Conservation (phyloP, 306 rosid genomes). For the Medicago ruthenica region DNA sequence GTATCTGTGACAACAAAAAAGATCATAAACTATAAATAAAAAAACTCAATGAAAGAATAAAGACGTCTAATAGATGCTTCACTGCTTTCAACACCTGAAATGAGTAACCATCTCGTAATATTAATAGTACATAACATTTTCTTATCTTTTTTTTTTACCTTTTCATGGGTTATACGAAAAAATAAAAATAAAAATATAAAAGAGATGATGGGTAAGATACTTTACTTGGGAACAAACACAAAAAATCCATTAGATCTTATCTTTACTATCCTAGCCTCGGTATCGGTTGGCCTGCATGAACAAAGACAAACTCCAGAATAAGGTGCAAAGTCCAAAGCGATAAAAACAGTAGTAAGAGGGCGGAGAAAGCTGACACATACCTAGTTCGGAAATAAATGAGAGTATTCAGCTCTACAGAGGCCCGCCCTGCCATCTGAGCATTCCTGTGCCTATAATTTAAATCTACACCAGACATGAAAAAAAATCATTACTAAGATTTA, state of each 20-base stretch:
- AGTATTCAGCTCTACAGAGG: conserved; percentile 94
- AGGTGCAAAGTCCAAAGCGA: conserved; percentile 36
- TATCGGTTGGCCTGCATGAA: conserved; percentile 78
- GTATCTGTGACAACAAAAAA: conserved; percentile 52
- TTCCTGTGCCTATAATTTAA: conserved; percentile 95
- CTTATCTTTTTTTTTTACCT: not conserved
- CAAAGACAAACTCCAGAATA: conserved; percentile 41
- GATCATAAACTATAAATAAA: conserved; percentile 18
- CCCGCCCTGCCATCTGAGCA: conserved; percentile 97
- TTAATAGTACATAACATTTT: conserved; percentile 4
- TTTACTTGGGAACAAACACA: conserved; percentile 95
- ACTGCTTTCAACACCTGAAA: conserved; percentile 15
- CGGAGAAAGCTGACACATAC: conserved; percentile 45
- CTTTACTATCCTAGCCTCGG: conserved; percentile 93
- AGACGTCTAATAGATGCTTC: conserved; percentile 21
- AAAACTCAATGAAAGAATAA: conserved; percentile 6
- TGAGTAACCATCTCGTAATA: conserved; percentile 19
- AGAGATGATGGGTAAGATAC: conserved; percentile 35
- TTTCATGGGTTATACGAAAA: conserved; percentile 3
- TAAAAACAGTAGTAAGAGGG: not conserved
- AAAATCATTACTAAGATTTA: conserved; percentile 31
- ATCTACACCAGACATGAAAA: conserved; percentile 58
- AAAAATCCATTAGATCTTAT: conserved; percentile 94
- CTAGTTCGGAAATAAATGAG: conserved; percentile 78
- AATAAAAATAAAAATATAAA: conserved; percentile 4